Evolutionary conservation across 164 flowering plant species (phyloP).

Genomic region (Nymphaea thermarum): DNA sequence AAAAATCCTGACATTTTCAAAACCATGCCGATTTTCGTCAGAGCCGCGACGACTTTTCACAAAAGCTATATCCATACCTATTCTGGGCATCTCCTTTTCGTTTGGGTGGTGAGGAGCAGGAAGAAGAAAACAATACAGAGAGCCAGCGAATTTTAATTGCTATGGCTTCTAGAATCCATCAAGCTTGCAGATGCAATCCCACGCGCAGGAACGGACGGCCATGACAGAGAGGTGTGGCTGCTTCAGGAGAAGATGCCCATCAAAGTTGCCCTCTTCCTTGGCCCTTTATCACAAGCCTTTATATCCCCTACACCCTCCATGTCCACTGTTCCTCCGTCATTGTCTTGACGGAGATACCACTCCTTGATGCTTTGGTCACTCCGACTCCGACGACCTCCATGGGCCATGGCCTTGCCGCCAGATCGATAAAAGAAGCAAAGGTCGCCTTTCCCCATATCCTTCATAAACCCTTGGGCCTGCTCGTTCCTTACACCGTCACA

Average conservation of each 20-base stretch:
- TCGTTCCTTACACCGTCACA: conserved; percentile 98
- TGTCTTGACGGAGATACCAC: conserved; percentile 41
- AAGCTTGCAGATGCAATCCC: conserved; percentile 67
- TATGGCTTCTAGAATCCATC: conserved; percentile 37
- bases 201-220: conserved; percentile 47
- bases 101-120: too few relatives aligned
- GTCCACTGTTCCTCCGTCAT: conserved; percentile 47
- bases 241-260: conserved; percentile 28
- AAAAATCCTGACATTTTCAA: too few relatives aligned
- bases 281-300: conserved; percentile 49
- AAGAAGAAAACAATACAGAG: too few relatives aligned
- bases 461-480: conserved; percentile 80
- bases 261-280: conserved; percentile 44
- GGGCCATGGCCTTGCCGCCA: conserved; percentile 56
- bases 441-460: conserved; percentile 56
- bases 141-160: not conserved
- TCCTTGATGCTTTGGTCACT: conserved; percentile 50
- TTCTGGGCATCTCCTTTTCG: too few relatives aligned
- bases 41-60: too few relatives aligned
- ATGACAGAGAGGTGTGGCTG: conserved; percentile 93
- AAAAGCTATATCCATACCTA: too few relatives aligned
- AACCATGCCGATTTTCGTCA: too few relatives aligned
- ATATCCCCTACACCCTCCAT: conserved; percentile 74
- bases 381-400: conserved; percentile 90
- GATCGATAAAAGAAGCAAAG: conserved; percentile 98